phyloP scores from a whole-genome alignment of 2,329 filamentous ascomycete species.

The Fusarium acutatum region DNA sequence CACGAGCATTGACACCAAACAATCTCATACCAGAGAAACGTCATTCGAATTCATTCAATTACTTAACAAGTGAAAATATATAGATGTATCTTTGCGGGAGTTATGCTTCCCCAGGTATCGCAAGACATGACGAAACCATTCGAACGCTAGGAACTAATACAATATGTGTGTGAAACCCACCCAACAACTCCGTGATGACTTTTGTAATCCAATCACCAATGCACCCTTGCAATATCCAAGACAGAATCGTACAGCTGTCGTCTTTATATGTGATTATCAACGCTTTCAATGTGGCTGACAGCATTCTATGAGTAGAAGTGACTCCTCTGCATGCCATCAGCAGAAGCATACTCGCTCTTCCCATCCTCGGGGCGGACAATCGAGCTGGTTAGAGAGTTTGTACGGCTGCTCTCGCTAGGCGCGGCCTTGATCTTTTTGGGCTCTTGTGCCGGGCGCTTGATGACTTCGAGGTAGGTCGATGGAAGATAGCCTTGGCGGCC shows the following conservation, averaged over 20 bases:
- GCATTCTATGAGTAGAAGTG: conserved; percentile 63
- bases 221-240: conserved; percentile 25
- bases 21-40: neutral
- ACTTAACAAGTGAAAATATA: conserved; percentile 24
- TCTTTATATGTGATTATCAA: conserved; percentile 6
- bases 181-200: conserved; percentile 39
- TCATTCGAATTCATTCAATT: neutral
- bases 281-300: neutral
- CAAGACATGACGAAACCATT: conserved; percentile 21
- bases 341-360: conserved; percentile 62
- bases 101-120: conserved; percentile 9
- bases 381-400: conserved; percentile 61
- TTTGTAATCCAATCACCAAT: conserved; percentile 40
- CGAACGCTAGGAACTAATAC: conserved; percentile 38
- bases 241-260: conserved; percentile 34
- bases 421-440: conserved; percentile 62
- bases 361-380: conserved; percentile 49
- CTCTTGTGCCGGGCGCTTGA: conserved; percentile 61
- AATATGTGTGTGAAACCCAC: conserved; percentile 29
- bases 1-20: too few species aligned
- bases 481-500: conserved; percentile 92
- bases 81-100: conserved; percentile 11
- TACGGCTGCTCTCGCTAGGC: conserved; percentile 56
- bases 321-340: conserved; percentile 65
- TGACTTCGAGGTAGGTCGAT: conserved; percentile 85